A percentile compares a stretch with the other conserved stretches of the same genome.
Conservation (phyloP, 192 early-diverging fungal genomes). For the Backusella parvicylindrica region DNA sequence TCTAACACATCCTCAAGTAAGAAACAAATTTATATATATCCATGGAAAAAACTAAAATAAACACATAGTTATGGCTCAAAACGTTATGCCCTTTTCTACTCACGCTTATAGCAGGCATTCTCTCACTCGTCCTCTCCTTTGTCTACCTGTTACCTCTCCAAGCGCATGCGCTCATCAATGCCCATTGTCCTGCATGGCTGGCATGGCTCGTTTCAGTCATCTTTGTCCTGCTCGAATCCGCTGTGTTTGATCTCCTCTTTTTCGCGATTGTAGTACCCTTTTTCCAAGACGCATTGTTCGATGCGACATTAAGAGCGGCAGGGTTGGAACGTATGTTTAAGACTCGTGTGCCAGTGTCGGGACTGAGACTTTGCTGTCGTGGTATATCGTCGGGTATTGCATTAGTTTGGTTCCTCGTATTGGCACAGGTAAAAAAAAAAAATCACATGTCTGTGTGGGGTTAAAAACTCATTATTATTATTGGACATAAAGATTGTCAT, state of each 20-base stretch:
- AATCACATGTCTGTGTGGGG: background rate
- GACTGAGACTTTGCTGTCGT: constrained; percentile 41
- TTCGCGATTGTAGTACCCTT: constrained; percentile 56
- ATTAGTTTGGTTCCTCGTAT: constrained; percentile 38
- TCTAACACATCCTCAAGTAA: background rate
- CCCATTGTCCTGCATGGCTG: constrained; percentile 50
- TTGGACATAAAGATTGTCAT: constrained; percentile 35
- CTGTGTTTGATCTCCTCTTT: constrained; percentile 49
- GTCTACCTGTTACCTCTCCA: constrained; percentile 54
- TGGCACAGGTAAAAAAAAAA: constrained; percentile 10
- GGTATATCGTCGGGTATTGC: constrained; percentile 40
- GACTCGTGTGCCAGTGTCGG: constrained; percentile 33
- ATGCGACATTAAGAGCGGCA: constrained; percentile 44
- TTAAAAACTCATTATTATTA: too few relatives aligned
- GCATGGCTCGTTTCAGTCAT: constrained; percentile 60
- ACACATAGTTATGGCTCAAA: constrained; percentile 36
- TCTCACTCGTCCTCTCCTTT: constrained; percentile 48
- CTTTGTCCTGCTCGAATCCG: constrained; percentile 55
- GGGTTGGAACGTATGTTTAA: constrained; percentile 45
- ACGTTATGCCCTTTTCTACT: constrained; percentile 52
- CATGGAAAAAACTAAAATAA: background rate
- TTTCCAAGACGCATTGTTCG: constrained; percentile 57
- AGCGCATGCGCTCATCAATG: constrained; percentile 52
- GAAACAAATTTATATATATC: background rate
- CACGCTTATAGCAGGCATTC: constrained; percentile 43